Evolutionary conservation across 345 rosid species (phyloP), one percentile per base, ranked within the genome.

Genomic region (Acer saccharum): DNA sequence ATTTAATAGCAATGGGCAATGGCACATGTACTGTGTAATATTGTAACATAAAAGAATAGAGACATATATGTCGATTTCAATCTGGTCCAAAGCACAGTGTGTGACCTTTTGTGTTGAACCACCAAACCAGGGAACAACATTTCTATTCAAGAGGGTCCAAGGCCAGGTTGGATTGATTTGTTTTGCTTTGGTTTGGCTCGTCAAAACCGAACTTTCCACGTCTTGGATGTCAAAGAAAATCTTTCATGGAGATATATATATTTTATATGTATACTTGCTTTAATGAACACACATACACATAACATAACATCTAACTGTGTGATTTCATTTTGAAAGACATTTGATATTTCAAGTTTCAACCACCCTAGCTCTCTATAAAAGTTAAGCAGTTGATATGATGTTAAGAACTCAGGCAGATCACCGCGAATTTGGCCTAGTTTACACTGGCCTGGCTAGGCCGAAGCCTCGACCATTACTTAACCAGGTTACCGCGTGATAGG

Each of bases 131-230:
- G 82, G 71, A 16, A 57, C 79, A 64, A 18, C 44, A 65, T 50
- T 27, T 20, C n/a, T 5, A 2, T 55, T 55, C 2, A 7, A 14
- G 4, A 54, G 80, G 81, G 80, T 62, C 77, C 80, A 72, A 25
- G 67, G 71, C 75, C 81, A 77, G 80, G 43, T 74, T 77, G 78
- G 75, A 68, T 60, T 62, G 70, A 52, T 48, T 48, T 23, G 74
- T 68, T 35, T 35, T 10, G 52, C 67, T 16, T 70, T 29, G 13
- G 69, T 48, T 18, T 17, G 13, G 44, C 8, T 65, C 46, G 10
- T 14, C 0, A 29, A 16, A 55, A 43, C 57, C 14, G n/a, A 67
- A 55, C 8, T 57, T 17, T 68, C 29, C 63, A n/a, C 10, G 66
- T 57, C 69, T 25, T 5, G 4, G 4, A 61, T 23, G 44, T 21